Percentiles rank a stretch among this genome's conserved stretches.
These are phyloP conservation scores for Sporobolomyces pararoseus DNA, from an alignment of 768 basidiomycete genomes.

Conservation along the genomic window DNA sequence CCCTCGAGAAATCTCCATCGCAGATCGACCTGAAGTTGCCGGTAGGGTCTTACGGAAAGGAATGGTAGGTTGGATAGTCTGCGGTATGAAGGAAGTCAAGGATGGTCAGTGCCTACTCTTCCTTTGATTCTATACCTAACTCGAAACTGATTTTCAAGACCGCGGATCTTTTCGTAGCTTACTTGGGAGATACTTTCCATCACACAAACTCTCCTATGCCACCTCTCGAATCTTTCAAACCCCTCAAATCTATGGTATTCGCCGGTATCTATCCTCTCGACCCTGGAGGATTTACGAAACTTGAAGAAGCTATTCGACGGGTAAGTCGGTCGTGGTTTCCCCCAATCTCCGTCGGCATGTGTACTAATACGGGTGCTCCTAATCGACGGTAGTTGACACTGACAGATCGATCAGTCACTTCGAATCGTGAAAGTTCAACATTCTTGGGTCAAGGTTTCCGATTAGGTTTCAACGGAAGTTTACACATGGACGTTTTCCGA, in stretches of 20 bases:
- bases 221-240: slow-evolving; percentile 84
- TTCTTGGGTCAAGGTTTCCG: slow-evolving; percentile 93
- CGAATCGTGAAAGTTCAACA: slow-evolving; percentile 85
- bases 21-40: slow-evolving; percentile 26
- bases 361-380: not conserved
- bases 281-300: slow-evolving; percentile 80
- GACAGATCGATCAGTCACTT: slow-evolving; percentile 81
- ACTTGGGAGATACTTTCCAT: slow-evolving; percentile 89
- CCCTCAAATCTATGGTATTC: slow-evolving; percentile 84
- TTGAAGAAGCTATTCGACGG: slow-evolving; percentile 91
- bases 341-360: not conserved
- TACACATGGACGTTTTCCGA: slow-evolving; percentile 95
- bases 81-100: slow-evolving; percentile 95
- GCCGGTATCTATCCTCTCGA: slow-evolving; percentile 86
- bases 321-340: slow-evolving; percentile 58
- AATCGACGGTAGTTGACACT: slow-evolving; percentile 62
- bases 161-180: too few relatives aligned
- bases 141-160: slow-evolving; percentile 8
- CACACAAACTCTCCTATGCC: slow-evolving; percentile 68
- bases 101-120: slow-evolving; percentile 60
- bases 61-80: slow-evolving; percentile 50
- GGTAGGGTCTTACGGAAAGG: slow-evolving; percentile 25
- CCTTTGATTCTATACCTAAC: not conserved
- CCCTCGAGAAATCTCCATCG: slow-evolving; percentile 77
- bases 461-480: slow-evolving; percentile 87